A percentile compares a stretch with the other conserved stretches of the same genome.
These are phyloP conservation scores for Extremus antarcticus DNA, from an alignment of 495 filamentous ascomycete species.

Conservation along the genomic window DNA sequence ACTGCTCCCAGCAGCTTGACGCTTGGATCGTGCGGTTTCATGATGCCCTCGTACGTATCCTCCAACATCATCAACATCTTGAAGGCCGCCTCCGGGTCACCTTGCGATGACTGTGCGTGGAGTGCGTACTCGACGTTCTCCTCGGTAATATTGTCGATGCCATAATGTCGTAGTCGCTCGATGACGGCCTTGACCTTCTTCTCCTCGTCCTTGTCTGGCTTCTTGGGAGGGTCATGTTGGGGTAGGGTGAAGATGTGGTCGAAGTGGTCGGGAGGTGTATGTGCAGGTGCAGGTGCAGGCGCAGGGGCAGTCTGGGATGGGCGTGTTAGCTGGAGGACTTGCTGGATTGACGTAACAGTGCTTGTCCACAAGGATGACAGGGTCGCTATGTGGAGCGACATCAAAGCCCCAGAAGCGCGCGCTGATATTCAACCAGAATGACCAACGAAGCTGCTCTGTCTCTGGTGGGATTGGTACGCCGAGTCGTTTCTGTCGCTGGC, in stretches of 20 bases:
- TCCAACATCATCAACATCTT: slow-evolving; percentile 65
- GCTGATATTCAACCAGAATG: background rate
- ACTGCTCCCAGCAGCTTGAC: slow-evolving; percentile 72
- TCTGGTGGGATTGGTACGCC: too few relatives aligned
- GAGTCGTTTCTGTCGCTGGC: too few relatives aligned
- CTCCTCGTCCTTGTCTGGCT: slow-evolving; percentile 44
- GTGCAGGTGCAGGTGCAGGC: too few relatives aligned
- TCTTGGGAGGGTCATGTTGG: slow-evolving; percentile 38
- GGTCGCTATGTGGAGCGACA: background rate
- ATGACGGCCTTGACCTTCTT: slow-evolving; percentile 46
- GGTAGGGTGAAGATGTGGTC: slow-evolving; percentile 40
- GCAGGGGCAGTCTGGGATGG: too few relatives aligned
- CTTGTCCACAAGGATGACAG: background rate
- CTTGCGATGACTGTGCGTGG: slow-evolving; percentile 48
- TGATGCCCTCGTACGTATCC: slow-evolving; percentile 68
- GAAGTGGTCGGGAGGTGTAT: slow-evolving; percentile 15
- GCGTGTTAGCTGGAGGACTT: slow-evolving; percentile 6
- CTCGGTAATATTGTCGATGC: slow-evolving; percentile 45
- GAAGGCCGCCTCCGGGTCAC: slow-evolving; percentile 63
- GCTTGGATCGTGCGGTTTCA: slow-evolving; percentile 58
- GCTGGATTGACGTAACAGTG: background rate
- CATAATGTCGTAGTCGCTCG: slow-evolving; percentile 39
- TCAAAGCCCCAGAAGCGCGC: background rate
- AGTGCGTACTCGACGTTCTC: slow-evolving; percentile 64
- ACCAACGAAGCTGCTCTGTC: too few relatives aligned